phyloP scores from a whole-genome alignment of 2,329 filamentous ascomycete species.

The Aspergillus sp. region DNA sequence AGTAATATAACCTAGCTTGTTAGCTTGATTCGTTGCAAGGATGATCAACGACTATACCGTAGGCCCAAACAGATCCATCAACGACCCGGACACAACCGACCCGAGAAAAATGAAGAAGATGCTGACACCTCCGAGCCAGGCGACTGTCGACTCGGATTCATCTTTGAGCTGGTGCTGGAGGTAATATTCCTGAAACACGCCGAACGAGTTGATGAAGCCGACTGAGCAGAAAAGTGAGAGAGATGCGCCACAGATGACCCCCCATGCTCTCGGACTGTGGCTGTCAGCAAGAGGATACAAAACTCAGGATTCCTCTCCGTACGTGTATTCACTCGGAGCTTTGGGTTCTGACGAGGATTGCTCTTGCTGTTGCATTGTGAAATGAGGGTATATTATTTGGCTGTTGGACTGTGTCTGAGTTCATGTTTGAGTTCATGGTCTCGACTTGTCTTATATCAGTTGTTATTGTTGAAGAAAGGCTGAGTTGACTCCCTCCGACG shows the following conservation, averaged over 20 bases:
- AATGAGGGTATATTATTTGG: background rate
- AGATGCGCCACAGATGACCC: conserved; percentile 37
- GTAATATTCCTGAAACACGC: conserved; percentile 43
- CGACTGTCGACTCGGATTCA: conserved; percentile 35
- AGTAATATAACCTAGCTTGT: conserved; percentile 33
- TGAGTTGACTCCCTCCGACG: too few species aligned
- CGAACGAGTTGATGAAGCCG: conserved; percentile 45
- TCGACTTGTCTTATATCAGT: too few species aligned
- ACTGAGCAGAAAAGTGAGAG: conserved; percentile 41
- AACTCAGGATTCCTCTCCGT: background rate
- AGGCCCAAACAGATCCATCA: conserved; percentile 40
- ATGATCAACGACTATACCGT: conserved; percentile 21
- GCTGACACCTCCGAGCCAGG: conserved; percentile 40
- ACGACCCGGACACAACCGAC: conserved; percentile 32
- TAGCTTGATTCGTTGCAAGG: background rate
- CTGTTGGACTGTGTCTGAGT: too few species aligned
- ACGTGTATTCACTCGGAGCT: conserved; percentile 32
- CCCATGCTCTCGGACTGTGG: conserved; percentile 30
- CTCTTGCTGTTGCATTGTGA: background rate
- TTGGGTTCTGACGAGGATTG: background rate
- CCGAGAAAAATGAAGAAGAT: conserved; percentile 39
- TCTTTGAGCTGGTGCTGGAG: conserved; percentile 28
- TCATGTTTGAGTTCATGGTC: too few species aligned
- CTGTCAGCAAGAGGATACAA: background rate
- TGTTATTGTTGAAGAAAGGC: too few species aligned